These are phyloP conservation scores for Alopecurus myosuroides DNA, from an alignment of 176 grass and related monocot genomes.

Conservation along the genomic window DNA sequence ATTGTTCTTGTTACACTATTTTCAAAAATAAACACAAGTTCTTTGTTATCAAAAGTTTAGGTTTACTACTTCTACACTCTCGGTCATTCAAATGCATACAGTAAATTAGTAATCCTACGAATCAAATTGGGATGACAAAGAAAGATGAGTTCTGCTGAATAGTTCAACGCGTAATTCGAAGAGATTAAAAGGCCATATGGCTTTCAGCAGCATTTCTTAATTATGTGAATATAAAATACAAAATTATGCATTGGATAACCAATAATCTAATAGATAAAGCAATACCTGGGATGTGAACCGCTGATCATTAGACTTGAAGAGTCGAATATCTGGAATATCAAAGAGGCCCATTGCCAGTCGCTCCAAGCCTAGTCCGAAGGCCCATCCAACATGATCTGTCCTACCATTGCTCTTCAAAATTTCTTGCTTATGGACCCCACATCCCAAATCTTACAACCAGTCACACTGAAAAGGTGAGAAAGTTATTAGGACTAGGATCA, in stretches of 20 bases:
- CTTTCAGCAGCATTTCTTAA: not conserved
- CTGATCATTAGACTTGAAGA: slow-evolving; percentile 84
- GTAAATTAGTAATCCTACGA: not conserved
- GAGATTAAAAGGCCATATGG: not conserved
- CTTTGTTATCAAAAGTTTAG: not conserved
- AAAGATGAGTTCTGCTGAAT: not conserved
- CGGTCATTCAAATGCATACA: not conserved
- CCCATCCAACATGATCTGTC: too few species aligned
- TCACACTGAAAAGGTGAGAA: slow-evolving; percentile 44
- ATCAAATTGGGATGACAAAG: not conserved
- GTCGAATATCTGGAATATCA: slow-evolving; percentile 71
- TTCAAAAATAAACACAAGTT: not conserved
- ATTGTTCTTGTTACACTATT: not conserved
- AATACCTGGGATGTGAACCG: slow-evolving; percentile 90
- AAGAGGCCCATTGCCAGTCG: too few species aligned
- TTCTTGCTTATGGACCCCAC: slow-evolving; percentile 88
- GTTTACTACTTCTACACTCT: too few species aligned
- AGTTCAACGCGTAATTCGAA: not conserved
- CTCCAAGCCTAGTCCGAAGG: too few species aligned
- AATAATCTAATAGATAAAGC: not conserved
- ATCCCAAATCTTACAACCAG: slow-evolving; percentile 97
- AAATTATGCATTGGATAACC: not conserved
- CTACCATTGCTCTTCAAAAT: slow-evolving; percentile 79
- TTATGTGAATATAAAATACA: not conserved
- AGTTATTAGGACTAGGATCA: slow-evolving; percentile 2